Evolutionary conservation across 108 stramenopile genomes (phyloP).

Genomic region (Skeletonema grethae): DNA sequence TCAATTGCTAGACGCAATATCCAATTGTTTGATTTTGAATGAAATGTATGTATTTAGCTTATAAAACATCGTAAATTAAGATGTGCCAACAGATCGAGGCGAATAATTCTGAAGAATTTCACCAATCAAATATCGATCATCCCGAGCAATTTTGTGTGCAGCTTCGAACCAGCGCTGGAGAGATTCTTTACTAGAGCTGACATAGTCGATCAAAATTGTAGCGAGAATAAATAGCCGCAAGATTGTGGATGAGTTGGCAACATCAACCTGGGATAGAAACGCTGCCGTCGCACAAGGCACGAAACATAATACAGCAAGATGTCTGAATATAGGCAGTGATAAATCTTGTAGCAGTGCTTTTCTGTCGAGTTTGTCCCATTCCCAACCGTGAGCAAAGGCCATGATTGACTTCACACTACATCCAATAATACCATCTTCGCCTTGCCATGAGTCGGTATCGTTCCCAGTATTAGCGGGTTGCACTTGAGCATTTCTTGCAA

Average conservation of each 20-base stretch:
- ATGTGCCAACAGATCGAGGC: slow-evolving; percentile 3
- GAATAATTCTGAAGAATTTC: slow-evolving; percentile 75
- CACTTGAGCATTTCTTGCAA: slow-evolving; percentile 9
- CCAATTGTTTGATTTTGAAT: neutral
- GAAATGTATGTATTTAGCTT: neutral
- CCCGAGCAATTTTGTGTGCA: slow-evolving; percentile 82
- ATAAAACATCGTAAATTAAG: neutral
- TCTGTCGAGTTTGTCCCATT: slow-evolving; percentile 79
- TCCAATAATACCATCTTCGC: slow-evolving; percentile 61
- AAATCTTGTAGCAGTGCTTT: slow-evolving; percentile 60
- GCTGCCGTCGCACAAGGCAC: slow-evolving; percentile 31
- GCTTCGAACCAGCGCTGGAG: slow-evolving; percentile 68
- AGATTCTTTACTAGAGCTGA: slow-evolving; percentile 19
- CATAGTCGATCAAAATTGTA: slow-evolving; percentile 48
- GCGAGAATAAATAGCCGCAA: slow-evolving; percentile 49
- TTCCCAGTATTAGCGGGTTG: slow-evolving; percentile 9
- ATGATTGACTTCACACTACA: slow-evolving; percentile 53
- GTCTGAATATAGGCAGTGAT: slow-evolving; percentile 54
- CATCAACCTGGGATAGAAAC: neutral
- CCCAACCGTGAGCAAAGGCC: slow-evolving; percentile 52
- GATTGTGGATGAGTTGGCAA: slow-evolving; percentile 23
- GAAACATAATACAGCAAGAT: slow-evolving; percentile 49
- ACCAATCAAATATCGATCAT: slow-evolving; percentile 83
- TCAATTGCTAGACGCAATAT: neutral
- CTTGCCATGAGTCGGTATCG: slow-evolving; percentile 58